Evolutionary conservation across 139 green algal genomes (phyloP).

Genomic region (Picochlorum sp.): DNA sequence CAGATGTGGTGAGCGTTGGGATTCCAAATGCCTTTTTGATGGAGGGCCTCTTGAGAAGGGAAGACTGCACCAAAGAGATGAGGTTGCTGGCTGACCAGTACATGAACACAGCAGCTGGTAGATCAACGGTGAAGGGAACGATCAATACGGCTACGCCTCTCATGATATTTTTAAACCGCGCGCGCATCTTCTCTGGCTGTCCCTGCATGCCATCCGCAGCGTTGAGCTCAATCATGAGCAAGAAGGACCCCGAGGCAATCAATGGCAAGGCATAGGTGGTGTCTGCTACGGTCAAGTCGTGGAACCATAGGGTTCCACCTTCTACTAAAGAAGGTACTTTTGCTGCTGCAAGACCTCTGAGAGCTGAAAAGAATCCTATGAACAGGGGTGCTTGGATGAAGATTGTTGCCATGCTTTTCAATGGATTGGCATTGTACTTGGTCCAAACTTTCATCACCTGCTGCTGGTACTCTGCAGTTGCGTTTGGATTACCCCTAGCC

Average conservation of each 20-base stretch:
- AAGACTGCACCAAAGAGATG: constrained; percentile 28
- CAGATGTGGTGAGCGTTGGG: background rate
- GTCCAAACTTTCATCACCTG: constrained; percentile 32
- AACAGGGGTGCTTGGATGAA: constrained; percentile 50
- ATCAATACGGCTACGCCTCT: constrained; percentile 44
- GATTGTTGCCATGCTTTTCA: constrained; percentile 32
- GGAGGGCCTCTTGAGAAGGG: constrained; percentile 10
- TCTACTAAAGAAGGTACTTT: constrained; percentile 54
- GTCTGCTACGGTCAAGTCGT: constrained; percentile 70
- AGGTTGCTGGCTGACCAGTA: constrained; percentile 50
- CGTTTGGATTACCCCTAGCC: constrained; percentile 16
- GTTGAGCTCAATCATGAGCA: constrained; percentile 60
- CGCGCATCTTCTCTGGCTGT: constrained; percentile 13
- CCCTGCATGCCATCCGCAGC: constrained; percentile 55
- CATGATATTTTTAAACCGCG: constrained; percentile 59
- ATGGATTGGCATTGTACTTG: constrained; percentile 45
- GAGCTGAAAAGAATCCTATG: constrained; percentile 56
- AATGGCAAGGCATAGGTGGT: constrained; percentile 64
- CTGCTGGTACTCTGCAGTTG: constrained; percentile 19
- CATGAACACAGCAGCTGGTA: constrained; percentile 44
- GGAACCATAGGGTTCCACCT: constrained; percentile 73
- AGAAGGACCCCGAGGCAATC: constrained; percentile 46
- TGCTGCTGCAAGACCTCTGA: constrained; percentile 28
- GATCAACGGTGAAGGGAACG: constrained; percentile 43
- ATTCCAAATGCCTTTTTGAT: constrained; percentile 24